Conservation (phyloP, 768 basidiomycete genomes). For the Termitomyces sp. region DNA sequence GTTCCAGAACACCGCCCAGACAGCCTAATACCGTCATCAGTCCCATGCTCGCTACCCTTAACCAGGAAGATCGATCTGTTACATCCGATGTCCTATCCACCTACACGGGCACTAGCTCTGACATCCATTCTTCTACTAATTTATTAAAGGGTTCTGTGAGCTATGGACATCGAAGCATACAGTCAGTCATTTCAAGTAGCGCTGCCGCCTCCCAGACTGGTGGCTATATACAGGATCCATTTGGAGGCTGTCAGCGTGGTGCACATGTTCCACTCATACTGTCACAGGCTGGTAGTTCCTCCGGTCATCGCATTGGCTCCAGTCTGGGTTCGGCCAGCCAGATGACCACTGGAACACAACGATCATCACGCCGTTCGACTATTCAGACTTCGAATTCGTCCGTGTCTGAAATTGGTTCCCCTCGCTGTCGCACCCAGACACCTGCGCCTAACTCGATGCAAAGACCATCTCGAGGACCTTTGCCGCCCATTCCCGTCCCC, state of each 20-base stretch:
- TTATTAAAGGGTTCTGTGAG: background rate
- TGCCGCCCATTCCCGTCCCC: conserved; percentile 15
- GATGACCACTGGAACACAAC: background rate
- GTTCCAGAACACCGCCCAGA: background rate
- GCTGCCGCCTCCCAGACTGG: background rate
- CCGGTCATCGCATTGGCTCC: background rate
- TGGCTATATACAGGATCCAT: background rate
- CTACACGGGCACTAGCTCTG: background rate
- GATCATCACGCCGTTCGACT: background rate
- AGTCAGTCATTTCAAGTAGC: background rate
- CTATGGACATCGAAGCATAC: conserved; percentile 5
- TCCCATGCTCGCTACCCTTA: conserved; percentile 11
- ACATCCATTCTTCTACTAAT: conserved; percentile 5
- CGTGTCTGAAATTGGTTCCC: background rate
- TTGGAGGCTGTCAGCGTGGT: background rate
- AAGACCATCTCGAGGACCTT: conserved; percentile 14
- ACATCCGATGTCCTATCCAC: conserved; percentile 2
- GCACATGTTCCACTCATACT: background rate
- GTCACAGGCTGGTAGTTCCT: background rate
- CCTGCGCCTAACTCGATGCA: background rate
- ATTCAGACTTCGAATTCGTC: conserved; percentile 1
- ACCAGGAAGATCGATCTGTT: background rate
- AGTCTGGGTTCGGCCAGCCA: conserved; percentile 1
- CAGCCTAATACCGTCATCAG: conserved; percentile 1
- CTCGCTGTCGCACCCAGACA: background rate